These are phyloP conservation scores for Thermomucor indicae-seudaticae DNA, from an alignment of 371 early-diverging fungal genomes.

Conservation along the genomic window DNA sequence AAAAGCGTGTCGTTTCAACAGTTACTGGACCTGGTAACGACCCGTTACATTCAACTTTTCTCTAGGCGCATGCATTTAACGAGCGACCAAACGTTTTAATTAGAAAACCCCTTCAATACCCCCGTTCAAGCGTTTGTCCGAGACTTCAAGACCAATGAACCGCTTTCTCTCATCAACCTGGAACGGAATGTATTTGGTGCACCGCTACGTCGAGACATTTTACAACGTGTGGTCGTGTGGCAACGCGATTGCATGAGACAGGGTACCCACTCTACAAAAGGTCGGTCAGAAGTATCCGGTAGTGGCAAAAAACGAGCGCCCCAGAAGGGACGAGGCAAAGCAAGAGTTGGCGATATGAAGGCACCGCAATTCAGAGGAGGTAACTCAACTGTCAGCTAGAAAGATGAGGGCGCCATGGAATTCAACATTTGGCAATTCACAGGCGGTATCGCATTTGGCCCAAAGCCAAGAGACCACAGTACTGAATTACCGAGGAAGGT, in stretches of 20 bases:
- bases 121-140: constrained; percentile 78
- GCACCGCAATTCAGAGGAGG: constrained; percentile 91
- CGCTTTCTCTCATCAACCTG: constrained; percentile 72
- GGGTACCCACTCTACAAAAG: constrained; percentile 83
- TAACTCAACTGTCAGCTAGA: too few relatives aligned
- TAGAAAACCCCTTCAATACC: constrained; percentile 1
- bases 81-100: not conserved
- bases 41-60: too few relatives aligned
- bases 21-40: too few relatives aligned
- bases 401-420: not conserved
- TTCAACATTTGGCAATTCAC: not conserved
- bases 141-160: constrained; percentile 73
- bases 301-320: constrained; percentile 73
- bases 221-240: constrained; percentile 86
- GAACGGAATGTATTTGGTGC: constrained; percentile 75
- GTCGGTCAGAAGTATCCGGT: constrained; percentile 82
- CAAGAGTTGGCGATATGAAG: constrained; percentile 81
- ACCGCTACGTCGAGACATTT: constrained; percentile 79
- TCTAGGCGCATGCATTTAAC: too few relatives aligned
- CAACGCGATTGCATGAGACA: constrained; percentile 78
- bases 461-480: constrained; percentile 79
- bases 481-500: constrained; percentile 85
- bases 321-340: constrained; percentile 93
- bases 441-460: constrained; percentile 88
- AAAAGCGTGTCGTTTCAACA: too few relatives aligned